Conservation (phyloP, 768 basidiomycete genomes). For the Symmetrospora coprosmae region DNA sequence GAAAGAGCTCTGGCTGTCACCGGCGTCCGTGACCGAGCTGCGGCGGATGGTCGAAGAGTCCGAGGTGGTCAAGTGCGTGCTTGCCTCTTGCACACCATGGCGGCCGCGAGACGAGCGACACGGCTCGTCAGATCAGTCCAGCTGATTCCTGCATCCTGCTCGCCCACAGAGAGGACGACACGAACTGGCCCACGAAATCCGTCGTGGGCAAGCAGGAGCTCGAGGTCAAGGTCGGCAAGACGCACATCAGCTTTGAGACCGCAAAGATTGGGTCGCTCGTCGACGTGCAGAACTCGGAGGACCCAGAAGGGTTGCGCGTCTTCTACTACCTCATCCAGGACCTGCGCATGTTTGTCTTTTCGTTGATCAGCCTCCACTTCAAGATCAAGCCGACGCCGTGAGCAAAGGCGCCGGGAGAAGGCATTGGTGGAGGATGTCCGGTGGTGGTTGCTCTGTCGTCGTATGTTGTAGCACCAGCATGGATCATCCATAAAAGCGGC, state of each 20-base stretch:
- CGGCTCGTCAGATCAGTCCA: background rate
- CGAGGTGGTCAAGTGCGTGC: slow-evolving; percentile 73
- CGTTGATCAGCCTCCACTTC: slow-evolving; percentile 95
- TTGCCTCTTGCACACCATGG: background rate
- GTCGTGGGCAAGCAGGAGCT: slow-evolving; percentile 97
- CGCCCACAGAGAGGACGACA: slow-evolving; percentile 75
- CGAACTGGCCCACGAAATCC: slow-evolving; percentile 97
- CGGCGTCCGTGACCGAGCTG: slow-evolving; percentile 80
- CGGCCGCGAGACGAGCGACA: too few species aligned
- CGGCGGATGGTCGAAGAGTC: slow-evolving; percentile 84
- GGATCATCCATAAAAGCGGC: too few species aligned
- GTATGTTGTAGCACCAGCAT: too few species aligned
- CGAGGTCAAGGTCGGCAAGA: slow-evolving; percentile 81
- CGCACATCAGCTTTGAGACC: slow-evolving; percentile 98
- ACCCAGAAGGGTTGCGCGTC: slow-evolving; percentile 90
- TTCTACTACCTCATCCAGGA: slow-evolving; percentile 99
- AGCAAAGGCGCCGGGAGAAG: too few species aligned
- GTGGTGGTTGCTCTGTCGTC: too few species aligned
- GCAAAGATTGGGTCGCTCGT: slow-evolving; percentile 95
- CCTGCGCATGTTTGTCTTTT: slow-evolving; percentile 96
- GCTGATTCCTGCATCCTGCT: background rate
- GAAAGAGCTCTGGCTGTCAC: slow-evolving; percentile 97
- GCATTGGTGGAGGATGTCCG: too few species aligned
- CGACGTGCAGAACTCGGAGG: slow-evolving; percentile 91
- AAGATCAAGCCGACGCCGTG: slow-evolving; percentile 76